Base-by-base conservation (phyloP, 73 alveolate species). In the Paramecium biaurelia region DNA sequence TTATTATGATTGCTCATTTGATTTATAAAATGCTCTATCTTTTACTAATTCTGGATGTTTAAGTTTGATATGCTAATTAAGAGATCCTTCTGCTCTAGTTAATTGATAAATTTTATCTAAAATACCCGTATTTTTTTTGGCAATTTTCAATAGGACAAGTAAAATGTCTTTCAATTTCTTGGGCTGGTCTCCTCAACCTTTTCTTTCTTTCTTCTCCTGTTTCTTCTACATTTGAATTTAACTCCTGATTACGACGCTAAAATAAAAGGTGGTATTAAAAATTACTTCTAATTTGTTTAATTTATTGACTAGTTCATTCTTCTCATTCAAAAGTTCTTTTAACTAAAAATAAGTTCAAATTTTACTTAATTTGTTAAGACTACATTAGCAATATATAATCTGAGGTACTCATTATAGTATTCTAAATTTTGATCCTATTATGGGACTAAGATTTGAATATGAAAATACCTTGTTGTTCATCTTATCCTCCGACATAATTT, bases 111-210 rank as follows among this genome's bases (percentile, higher is more conserved):
- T 32, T 9, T 6, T 41, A 26, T 28, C 23, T 28, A 57, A 4
- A 24, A 12, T 70, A 89, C 94, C 94, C 94, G 34, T 89, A 89
- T 43, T 82, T 70, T 28, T 89, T 89, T 43, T 89, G 45, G 56
- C 94, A 89, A 72, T 72, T 89, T 12, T 76, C 94, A 20, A 89
- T 92, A 11, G 94, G 94, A 70, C 94, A 89, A 70, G 68, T 89
- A 67, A 70, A 89, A n/a, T 89, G 85, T 70, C 94, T 89, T 70
- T 89, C 94, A 9, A 89, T 89, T 72, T 89, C 85, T 45, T 72
- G 34, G 7, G 94, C 94, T 14, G 94, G 85, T 70, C 94, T 67
- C 57, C 94, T 63, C 56, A 43, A 79, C 8, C 90, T 21, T 45
- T 79, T 79, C 76, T 79, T 79, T 47, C 90, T 79, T 57, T 79